Base-by-base conservation (phyloP, 352 stramenopile genomes). In the Phytophthora citrophthora region DNA sequence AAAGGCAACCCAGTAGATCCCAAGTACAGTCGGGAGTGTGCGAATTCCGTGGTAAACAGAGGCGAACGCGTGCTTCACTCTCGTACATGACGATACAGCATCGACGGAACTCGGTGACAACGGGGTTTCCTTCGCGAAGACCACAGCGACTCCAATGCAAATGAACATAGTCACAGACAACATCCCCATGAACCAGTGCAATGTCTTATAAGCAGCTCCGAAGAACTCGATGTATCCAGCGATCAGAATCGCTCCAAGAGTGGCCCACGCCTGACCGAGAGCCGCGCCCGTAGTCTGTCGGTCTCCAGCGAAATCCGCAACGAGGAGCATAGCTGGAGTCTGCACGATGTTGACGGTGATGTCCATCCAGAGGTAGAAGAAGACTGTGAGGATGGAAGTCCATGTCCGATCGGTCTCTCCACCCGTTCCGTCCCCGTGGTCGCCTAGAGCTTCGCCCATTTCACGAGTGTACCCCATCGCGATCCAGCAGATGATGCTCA, bases 311-410 rank as follows among this genome's bases (percentile, higher is more conserved):
- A 89, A 77, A 47, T 89, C 79, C 7, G 79, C 66, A 8, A 89
- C 71, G 3, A 89, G 45, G 27, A 89, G 53, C 57, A 79, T 77
- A 6, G 72, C 76, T 1, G 77, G 76, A 7, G 72, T 78, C 38
- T 85, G 69, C 1, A 80, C 74, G 1, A 85, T 23, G 50, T 89
- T 89, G 36, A 85, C 68, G 9, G 76, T 84, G 26, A 89, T 72
- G 52, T 89, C 80, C 80, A 88, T 89, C 76, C 80, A 88, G 2
- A 72, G 51, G 70, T 89, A 88, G 53, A 81, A 84, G 15, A 83
- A 34, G 1, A 87, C 60, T 1, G 67, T 86, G 40, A 89, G 61
- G 5, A 84, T 36, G 1, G 70, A 54, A 0, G 80, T 88, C 75
- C 76, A 88, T 10, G 44, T 74, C 43, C 72, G 80, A 18, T 76